phyloP scores from a whole-genome alignment of 2,329 filamentous ascomycete species.

The Ascocoryne sarcoides region DNA sequence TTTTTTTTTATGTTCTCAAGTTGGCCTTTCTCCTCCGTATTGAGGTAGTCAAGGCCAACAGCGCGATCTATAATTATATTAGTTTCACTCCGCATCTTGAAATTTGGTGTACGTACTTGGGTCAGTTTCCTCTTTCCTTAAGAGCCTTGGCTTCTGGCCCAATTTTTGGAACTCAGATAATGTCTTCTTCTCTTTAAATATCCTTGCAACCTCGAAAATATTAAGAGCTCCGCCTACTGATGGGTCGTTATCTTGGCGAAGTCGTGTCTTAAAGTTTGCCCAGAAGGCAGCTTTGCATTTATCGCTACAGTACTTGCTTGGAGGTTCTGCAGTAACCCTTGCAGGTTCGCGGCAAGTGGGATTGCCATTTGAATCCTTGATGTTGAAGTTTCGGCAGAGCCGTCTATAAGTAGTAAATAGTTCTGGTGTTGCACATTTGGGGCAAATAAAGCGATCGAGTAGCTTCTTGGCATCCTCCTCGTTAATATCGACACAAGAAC shows the following conservation, averaged over 20 bases:
- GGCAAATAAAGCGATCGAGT: conserved; percentile 27
- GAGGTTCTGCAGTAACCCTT: conserved; percentile 19
- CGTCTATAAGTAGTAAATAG: conserved; percentile 26
- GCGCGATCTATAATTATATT: conserved; percentile 12
- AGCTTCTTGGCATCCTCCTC: conserved; percentile 24
- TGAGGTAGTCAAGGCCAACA: conserved; percentile 22
- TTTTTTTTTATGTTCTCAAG: conserved; percentile 17
- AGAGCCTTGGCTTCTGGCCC: conserved; percentile 23
- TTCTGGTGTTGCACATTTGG: conserved; percentile 20
- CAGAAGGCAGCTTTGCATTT: conserved; percentile 21
- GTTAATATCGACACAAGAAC: conserved; percentile 24
- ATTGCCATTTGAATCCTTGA: conserved; percentile 6
- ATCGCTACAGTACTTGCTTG: conserved; percentile 28
- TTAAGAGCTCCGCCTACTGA: conserved; percentile 25
- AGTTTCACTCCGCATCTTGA: not conserved
- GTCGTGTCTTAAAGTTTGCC: conserved; percentile 10
- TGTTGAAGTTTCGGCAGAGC: conserved; percentile 24
- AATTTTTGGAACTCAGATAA: conserved; percentile 18
- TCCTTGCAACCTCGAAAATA: conserved; percentile 15
- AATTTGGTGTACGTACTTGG: conserved; percentile 16
- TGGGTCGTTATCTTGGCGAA: conserved; percentile 17
- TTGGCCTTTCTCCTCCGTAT: conserved; percentile 17
- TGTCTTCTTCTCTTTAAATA: conserved; percentile 14
- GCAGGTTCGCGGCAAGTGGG: conserved; percentile 22
- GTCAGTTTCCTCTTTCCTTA: conserved; percentile 19